These are phyloP conservation scores for Drosera capensis DNA, from an alignment of 148 eudicot genomes.

Conservation along the genomic window DNA sequence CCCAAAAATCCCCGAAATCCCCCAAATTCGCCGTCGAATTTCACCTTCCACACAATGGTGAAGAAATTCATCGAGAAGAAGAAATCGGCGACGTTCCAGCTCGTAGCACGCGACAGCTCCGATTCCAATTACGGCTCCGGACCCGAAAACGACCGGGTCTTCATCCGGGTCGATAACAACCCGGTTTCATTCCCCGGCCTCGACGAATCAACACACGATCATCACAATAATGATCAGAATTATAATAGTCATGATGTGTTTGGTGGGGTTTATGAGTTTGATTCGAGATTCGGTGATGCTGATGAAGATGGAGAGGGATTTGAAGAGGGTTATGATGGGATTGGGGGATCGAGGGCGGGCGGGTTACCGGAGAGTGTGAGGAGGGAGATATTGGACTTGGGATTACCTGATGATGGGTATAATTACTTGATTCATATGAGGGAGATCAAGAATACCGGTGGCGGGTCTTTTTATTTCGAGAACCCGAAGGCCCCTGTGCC, in stretches of 20 bases:
- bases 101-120: slow-evolving; percentile 56
- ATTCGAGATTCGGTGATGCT: slow-evolving; percentile 51
- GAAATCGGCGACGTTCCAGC: slow-evolving; percentile 68
- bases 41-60: not conserved
- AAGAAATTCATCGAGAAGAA: slow-evolving; percentile 39
- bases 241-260: slow-evolving; percentile 6
- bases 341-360: slow-evolving; percentile 7
- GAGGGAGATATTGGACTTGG: slow-evolving; percentile 78
- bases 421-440: slow-evolving; percentile 75
- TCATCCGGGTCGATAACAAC: slow-evolving; percentile 66
- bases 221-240: slow-evolving; percentile 8
- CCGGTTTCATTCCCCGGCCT: slow-evolving; percentile 24
- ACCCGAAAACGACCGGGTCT: slow-evolving; percentile 53
- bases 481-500: slow-evolving; percentile 66
- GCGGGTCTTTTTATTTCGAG: slow-evolving; percentile 52
- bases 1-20: too few relatives aligned
- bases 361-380: slow-evolving; percentile 55
- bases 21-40: too few relatives aligned
- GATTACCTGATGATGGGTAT: slow-evolving; percentile 96
- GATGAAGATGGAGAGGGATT: slow-evolving; percentile 32
- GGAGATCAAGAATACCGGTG: slow-evolving; percentile 75
- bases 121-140: slow-evolving; percentile 41
- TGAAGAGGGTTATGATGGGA: slow-evolving; percentile 11
- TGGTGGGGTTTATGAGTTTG: slow-evolving; percentile 11
- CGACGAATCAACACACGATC: too few relatives aligned